phyloP scores from a whole-genome alignment of 257 asterid genomes.

The Solanum chaucha region DNA sequence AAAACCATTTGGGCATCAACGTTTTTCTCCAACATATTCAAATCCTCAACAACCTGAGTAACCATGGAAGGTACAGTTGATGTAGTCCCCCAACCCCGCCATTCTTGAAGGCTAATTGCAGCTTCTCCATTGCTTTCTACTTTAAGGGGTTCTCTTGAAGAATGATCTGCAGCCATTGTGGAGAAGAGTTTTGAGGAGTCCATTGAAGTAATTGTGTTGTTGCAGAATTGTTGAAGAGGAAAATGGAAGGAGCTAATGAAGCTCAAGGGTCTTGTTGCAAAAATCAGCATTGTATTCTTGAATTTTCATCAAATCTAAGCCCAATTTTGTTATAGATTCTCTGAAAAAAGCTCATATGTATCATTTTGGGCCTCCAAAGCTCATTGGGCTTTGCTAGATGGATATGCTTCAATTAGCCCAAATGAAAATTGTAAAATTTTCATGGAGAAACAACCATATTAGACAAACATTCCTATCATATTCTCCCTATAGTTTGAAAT shows the following conservation, averaged over 20 bases:
- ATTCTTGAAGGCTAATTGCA: conserved; percentile 60
- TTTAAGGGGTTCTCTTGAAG: conserved; percentile 3
- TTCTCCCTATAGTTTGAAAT: background rate
- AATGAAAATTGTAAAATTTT: background rate
- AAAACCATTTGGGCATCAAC: conserved; percentile 48
- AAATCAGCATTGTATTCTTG: background rate
- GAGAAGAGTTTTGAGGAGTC: conserved; percentile 21
- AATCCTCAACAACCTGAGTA: conserved; percentile 53
- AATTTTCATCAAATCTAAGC: background rate
- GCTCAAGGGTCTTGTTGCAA: conserved; percentile 7
- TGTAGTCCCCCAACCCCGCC: conserved; percentile 84
- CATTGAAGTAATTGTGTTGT: conserved; percentile 11
- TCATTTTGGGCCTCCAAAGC: background rate
- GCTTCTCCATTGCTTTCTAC: conserved; percentile 9
- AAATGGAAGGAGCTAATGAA: conserved; percentile 11
- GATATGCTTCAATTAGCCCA: background rate
- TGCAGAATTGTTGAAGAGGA: conserved; percentile 5
- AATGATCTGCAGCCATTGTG: background rate
- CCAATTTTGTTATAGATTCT: background rate
- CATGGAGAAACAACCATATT: background rate
- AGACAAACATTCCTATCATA: background rate
- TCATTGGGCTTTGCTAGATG: background rate
- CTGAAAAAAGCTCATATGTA: background rate
- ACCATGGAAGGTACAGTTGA: conserved; percentile 84
- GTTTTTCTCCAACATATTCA: conserved; percentile 63